Conservation (phyloP, 768 basidiomycete species). For the Termitomyces heimii region DNA sequence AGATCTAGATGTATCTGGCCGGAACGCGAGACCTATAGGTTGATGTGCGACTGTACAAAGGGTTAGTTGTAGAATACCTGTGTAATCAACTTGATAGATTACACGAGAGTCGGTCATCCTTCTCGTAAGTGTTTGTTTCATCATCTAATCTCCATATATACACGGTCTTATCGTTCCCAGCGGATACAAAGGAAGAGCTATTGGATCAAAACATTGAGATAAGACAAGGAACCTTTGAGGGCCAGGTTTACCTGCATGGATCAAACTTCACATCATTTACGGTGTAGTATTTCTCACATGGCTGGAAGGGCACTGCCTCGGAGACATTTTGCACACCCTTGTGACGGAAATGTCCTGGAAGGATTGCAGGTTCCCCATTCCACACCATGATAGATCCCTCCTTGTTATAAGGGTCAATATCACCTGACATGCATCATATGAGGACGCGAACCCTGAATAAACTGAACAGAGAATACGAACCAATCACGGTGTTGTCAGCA, state of each 20-base stretch:
- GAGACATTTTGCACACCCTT: background rate
- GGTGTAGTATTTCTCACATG: conserved; percentile 43
- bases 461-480: conserved; percentile 12
- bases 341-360: conserved; percentile 17
- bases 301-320: background rate
- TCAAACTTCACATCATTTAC: conserved; percentile 53
- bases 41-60: conserved; percentile 16
- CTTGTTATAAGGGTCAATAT: conserved; percentile 38
- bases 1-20: conserved; percentile 28
- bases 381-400: conserved; percentile 41
- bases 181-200: conserved; percentile 40
- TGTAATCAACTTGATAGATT: background rate
- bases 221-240: background rate
- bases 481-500: conserved; percentile 22
- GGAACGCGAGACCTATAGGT: conserved; percentile 41
- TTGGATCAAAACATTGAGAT: background rate
- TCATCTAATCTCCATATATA: conserved; percentile 33
- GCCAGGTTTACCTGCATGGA: conserved; percentile 35
- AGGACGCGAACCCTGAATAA: background rate
- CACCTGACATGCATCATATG: conserved; percentile 15
- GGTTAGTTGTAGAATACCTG: background rate
- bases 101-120: conserved; percentile 1
- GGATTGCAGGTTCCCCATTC: conserved; percentile 17
- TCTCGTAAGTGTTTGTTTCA: conserved; percentile 8
- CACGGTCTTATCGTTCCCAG: conserved; percentile 39